Evolutionary conservation across 2,329 filamentous ascomycete species (phyloP), one percentile per base, ranked within the genome.

Genomic region (Colletotrichum paranaense): DNA sequence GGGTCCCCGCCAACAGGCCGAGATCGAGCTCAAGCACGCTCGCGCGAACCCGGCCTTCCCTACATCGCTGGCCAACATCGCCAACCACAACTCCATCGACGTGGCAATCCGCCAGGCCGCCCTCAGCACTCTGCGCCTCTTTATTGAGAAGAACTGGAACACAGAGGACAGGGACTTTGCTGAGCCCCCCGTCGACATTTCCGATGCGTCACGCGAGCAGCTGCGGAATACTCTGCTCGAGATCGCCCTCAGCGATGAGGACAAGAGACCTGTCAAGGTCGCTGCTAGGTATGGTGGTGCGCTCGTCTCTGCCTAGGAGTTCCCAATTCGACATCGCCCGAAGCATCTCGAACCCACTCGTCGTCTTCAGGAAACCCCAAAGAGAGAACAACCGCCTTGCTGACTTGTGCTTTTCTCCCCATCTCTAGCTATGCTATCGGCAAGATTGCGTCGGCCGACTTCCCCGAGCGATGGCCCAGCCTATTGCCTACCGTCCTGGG

Each of bases 371-470:
- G 42, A 49, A 52, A 42, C 22, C 58, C 38, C 52, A 7, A 12
- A 32, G n/a, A 64, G 53, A 32, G 49, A 60, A 42, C 12, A 64
- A 22, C 6, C 63, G 66, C 49, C 59, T 49, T 53, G 55, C 64
- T 56, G 64, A 74, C 67, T 62, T 76, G 46, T 42, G 68, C 72
- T 11, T 62, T 38, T 24, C 26, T 57, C 24, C 46, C 60, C 75
- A 11, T 42, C 24, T 72, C n/a, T 70, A 92, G 91, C 82, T 91
- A 89, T 77, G 89, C 93, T 5, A 94, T 98, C 75, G 96, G 95
- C 86, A 98, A 98, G 85, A 97, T 99, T 77, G 97, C 97, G 69
- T 93, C 92, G 75, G 91, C 92, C 79, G 97, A 99, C 85, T 98
- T 97, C 80, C 97, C 97, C 66, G 95, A 98, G 73, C 90, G 95